Evolutionary conservation across 164 flowering plant genomes (phyloP), one percentile per base, ranked within the genome.

Genomic region (Nymphaea colorata): DNA sequence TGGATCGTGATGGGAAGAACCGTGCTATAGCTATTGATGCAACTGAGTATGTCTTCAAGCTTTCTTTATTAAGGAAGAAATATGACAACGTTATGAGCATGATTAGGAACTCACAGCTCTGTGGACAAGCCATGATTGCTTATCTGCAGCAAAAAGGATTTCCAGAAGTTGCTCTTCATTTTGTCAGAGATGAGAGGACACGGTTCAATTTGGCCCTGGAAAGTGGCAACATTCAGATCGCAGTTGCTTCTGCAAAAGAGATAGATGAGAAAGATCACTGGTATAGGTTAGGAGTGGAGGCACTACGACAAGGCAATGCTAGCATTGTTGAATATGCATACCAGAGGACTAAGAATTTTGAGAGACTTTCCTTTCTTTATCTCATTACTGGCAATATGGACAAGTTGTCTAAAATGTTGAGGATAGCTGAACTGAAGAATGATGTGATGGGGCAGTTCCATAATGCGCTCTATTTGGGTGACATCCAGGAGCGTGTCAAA

Each of bases 371-470:
- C 5, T 91, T 91, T 63, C 85, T 89, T 36, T 91, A 91, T 75
- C 87, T 91, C 44, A 83, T 93, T 18, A 93, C 93, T 16, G 98
- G 98, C 4, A 90, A 93, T 69, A 64, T 79, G 65, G 95, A 86
- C 2, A 93, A 93, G 72, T 75, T 93, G 61, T 85, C 96, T 55
- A 93, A 93, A 67, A 90, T 93, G 98, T 74, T 91, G 79, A 89
- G 81, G 69, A 89, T 91, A 69, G 96, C 92, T 7, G 96, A 92
- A 75, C 85, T 88, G 0, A 88, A 87, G 79, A 85, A 89, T 76
- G 98, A 91, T 70, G 86, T 88, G 18, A 92, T 92, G 98, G 96
- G 98, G 62, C 96, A 89, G 69, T 92, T 89, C 72, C 98, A 92
- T 57, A 87, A 92, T 79, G 87, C 98, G 15, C 74, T 93, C n/a